Percentiles rank a stretch among this genome's conserved stretches.
These are phyloP conservation scores for Xylaria castorea DNA, from an alignment of 495 filamentous ascomycete genomes.

Conservation along the genomic window DNA sequence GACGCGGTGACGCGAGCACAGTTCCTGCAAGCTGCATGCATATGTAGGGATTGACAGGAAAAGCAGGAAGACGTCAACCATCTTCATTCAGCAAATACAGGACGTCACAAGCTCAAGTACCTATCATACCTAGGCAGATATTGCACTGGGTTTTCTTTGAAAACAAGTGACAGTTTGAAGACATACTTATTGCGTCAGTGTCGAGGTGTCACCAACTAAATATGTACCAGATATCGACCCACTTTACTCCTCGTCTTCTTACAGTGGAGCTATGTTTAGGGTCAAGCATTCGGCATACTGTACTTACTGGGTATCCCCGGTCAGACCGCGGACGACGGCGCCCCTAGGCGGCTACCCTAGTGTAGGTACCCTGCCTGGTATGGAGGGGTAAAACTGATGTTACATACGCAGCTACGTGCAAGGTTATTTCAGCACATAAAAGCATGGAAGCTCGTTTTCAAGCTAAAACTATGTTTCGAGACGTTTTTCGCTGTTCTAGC, in stretches of 20 bases:
- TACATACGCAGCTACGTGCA: background rate
- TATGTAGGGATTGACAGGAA: background rate
- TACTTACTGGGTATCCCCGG: background rate
- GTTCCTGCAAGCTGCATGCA: conserved; percentile 26
- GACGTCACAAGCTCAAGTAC: background rate
- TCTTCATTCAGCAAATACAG: background rate
- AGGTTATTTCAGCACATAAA: background rate
- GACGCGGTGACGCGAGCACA: conserved; percentile 17
- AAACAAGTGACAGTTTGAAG: background rate
- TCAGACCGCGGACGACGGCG: background rate
- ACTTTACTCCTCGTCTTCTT: conserved; percentile 5
- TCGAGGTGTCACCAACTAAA: background rate
- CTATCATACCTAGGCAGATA: background rate
- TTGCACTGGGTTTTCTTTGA: background rate
- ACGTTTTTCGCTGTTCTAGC: background rate
- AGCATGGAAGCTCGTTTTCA: background rate
- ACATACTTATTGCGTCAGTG: conserved; percentile 8
- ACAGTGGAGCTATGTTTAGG: background rate
- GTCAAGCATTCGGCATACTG: background rate
- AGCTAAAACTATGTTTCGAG: background rate
- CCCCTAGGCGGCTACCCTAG: conserved; percentile 8
- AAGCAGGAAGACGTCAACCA: background rate
- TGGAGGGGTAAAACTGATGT: background rate
- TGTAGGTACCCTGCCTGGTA: too few species aligned
- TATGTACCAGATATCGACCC: background rate